Conservation (phyloP, 139 green algal species). For the Edaphochlamys debaryana region DNA sequence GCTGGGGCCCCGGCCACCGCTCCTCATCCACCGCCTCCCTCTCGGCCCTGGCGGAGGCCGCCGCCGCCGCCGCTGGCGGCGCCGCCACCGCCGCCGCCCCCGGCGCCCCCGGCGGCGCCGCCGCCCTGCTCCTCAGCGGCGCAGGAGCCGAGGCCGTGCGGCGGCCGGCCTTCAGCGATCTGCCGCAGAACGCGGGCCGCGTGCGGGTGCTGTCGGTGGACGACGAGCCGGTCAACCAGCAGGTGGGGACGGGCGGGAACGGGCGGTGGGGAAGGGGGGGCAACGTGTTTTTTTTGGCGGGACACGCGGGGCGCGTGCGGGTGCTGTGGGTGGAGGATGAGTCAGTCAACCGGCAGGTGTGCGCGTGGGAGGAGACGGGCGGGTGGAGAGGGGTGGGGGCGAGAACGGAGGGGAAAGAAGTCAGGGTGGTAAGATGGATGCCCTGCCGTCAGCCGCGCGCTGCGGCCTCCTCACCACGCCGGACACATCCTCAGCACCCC, state of each 20-base stretch:
- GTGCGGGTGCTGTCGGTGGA: constrained; percentile 1
- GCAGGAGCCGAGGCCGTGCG: neutral
- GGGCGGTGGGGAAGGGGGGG: neutral
- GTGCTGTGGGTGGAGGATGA: constrained; percentile 67
- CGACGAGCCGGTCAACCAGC: too few relatives aligned
- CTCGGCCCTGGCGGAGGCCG: neutral
- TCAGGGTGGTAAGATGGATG: neutral
- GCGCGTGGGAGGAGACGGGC: neutral
- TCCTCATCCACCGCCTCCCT: neutral
- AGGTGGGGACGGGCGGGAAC: too few relatives aligned
- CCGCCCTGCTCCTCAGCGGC: constrained; percentile 3
- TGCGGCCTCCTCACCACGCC: neutral
- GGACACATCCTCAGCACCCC: neutral
- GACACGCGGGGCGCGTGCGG: neutral
- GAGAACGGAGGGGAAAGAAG: too few relatives aligned
- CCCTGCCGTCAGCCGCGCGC: too few relatives aligned
- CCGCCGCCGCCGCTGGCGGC: too few relatives aligned
- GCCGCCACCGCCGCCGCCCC: too few relatives aligned
- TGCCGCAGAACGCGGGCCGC: constrained; percentile 34
- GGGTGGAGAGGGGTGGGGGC: neutral
- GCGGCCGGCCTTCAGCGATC: constrained; percentile 34
- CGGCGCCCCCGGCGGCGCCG: neutral
- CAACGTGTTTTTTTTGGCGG: neutral
- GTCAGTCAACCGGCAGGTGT: constrained; percentile 63
- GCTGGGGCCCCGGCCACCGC: too few relatives aligned